Base-by-base conservation (phyloP, 768 basidiomycete species). In the Termitomyces sp. region DNA sequence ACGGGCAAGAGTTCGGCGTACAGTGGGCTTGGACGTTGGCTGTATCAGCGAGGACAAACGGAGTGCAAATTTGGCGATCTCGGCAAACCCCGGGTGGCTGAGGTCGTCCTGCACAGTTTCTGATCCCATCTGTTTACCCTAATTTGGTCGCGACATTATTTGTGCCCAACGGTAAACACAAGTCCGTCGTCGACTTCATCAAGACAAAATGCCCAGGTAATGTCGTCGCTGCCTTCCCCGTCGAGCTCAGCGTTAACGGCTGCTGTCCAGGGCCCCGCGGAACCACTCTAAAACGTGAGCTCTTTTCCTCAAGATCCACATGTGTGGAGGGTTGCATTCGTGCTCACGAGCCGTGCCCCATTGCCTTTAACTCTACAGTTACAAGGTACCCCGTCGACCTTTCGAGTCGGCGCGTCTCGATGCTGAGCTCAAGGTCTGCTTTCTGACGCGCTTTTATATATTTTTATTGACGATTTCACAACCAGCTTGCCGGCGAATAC, bases 401-500 rank as follows among this genome's bases (percentile, higher is more conserved):
- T 98, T 88, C 79, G 93, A 90, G 81, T 93, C 94, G 60, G 93
- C 95, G 73, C 94, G 96, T 79, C 95, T 98, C 81, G 97, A 99
- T 81, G 89, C 92, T 68, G 97, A 99, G 85, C 86, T 99, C 76
- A 98, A 98, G 91, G 95, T 95, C 70, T 60, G 68, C 57, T 12
- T 26, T 26, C 16, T 61, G 7, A 35, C 55, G n/a, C 28, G 33
- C 56, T 46, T 33, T 46, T 5, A 18, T 32, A 8, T 35, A 26
- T 38, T 28, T 50, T 47, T 13, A 55, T 23, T 36, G 55, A 53
- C 54, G 41, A 26, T 26, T 28, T 40, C 46, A 16, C 55, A 16
- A n/a, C 43, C 68, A 97, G 96, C 95, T 98, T 77, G 96, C 95
- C 56, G 96, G 97, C 78, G 97, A 99, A 80, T 98, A 95, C 83